A percentile compares a stretch with the other conserved stretches of the same genome.
Conservation (phyloP, 2,329 filamentous ascomycete genomes). For the Epichloe festucae region DNA sequence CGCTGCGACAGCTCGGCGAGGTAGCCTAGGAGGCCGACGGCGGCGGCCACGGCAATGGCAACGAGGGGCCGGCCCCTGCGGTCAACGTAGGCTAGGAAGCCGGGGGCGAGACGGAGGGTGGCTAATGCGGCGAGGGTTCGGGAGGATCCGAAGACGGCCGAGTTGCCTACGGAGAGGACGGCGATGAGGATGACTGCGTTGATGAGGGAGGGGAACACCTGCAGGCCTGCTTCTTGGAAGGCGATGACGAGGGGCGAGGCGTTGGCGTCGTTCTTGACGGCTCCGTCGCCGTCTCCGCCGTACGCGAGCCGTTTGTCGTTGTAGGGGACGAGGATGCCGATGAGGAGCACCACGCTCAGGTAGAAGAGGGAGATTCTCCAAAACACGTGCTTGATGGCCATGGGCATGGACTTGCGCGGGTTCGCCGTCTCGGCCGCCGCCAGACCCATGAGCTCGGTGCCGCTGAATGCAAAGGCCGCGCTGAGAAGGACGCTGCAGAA, state of each 20-base stretch:
- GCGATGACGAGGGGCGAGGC: slow-evolving; percentile 8
- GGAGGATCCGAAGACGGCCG: slow-evolving; percentile 75
- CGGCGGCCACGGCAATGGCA: slow-evolving; percentile 50
- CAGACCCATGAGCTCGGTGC: slow-evolving; percentile 14
- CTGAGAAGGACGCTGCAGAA: slow-evolving; percentile 11
- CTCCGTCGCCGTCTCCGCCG: slow-evolving; percentile 2
- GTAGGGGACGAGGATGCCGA: slow-evolving; percentile 11
- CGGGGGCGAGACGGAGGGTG: slow-evolving; percentile 54
- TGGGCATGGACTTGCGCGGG: slow-evolving; percentile 13
- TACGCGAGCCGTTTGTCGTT: slow-evolving; percentile 9
- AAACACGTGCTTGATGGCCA: slow-evolving; percentile 14
- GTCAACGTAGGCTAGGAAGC: slow-evolving; percentile 47
- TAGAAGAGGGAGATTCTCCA: slow-evolving; percentile 14
- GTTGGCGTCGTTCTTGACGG: neutral
- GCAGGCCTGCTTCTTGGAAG: slow-evolving; percentile 5
- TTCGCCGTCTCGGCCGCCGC: slow-evolving; percentile 13
- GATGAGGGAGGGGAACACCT: slow-evolving; percentile 5
- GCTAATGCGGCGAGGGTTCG: slow-evolving; percentile 73
- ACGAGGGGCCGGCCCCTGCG: slow-evolving; percentile 61
- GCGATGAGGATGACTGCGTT: slow-evolving; percentile 51
- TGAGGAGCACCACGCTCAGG: slow-evolving; percentile 11
- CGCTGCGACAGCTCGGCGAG: slow-evolving; percentile 47
- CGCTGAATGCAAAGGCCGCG: slow-evolving; percentile 11
- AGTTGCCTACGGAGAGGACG: slow-evolving; percentile 53
- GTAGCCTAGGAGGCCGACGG: slow-evolving; percentile 58